Evolutionary conservation across 306 rosid species (phyloP).

Genomic region (Cercis canadensis): DNA sequence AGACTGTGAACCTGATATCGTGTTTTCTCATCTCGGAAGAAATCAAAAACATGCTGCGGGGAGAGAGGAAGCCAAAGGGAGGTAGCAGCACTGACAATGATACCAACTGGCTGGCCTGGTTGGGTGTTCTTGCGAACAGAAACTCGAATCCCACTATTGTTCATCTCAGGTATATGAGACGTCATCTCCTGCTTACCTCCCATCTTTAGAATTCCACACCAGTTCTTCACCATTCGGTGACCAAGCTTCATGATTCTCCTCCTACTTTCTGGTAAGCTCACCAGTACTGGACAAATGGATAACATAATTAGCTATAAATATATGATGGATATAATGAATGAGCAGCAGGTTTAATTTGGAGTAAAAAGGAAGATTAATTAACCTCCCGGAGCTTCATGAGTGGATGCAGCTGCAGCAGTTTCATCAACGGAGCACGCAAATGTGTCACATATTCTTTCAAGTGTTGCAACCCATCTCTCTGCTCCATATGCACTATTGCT

Average conservation of each 20-base stretch:
- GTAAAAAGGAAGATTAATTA: too few species aligned
- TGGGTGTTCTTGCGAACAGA: slow-evolving; percentile 37
- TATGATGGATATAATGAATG: too few species aligned
- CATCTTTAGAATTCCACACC: slow-evolving; percentile 62
- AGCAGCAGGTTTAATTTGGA: too few species aligned
- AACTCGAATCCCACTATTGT: slow-evolving; percentile 53
- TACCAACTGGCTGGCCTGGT: slow-evolving; percentile 61
- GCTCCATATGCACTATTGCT: slow-evolving; percentile 61
- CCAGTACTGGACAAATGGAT: too few species aligned
- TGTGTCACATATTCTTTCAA: slow-evolving; percentile 75
- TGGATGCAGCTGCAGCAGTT: too few species aligned
- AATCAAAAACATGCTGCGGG: slow-evolving; percentile 46
- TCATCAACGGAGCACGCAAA: slow-evolving; percentile 5
- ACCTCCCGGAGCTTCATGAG: too few species aligned
- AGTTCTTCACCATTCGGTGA: slow-evolving; percentile 66
- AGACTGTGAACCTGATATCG: slow-evolving; percentile 54
- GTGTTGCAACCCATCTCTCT: slow-evolving; percentile 66
- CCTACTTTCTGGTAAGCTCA: too few species aligned
- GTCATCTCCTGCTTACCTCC: slow-evolving; percentile 49
- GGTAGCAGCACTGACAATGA: slow-evolving; percentile 52
- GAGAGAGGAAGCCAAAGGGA: slow-evolving; percentile 70
- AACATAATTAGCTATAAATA: too few species aligned
- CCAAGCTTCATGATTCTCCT: too few species aligned
- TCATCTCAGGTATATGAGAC: slow-evolving; percentile 36
- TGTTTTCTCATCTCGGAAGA: slow-evolving; percentile 48